Evolutionary conservation across 495 filamentous ascomycete genomes (phyloP).

Genomic region (Cercophora scortea): DNA sequence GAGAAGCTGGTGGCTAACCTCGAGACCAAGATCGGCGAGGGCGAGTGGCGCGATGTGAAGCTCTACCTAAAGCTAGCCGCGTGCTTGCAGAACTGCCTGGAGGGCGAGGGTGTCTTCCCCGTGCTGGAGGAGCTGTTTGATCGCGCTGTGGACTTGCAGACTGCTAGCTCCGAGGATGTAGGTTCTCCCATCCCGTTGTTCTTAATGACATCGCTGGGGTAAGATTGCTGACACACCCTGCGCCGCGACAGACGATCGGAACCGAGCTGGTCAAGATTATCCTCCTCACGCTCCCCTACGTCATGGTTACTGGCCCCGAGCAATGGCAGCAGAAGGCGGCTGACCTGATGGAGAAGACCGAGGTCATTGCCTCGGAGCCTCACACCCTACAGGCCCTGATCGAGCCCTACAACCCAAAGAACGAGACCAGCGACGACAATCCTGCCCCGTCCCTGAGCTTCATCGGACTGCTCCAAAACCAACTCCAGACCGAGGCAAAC

Average conservation of each 20-base stretch:
- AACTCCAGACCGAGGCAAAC: conserved; percentile 64
- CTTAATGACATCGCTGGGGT: not conserved
- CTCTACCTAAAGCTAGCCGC: conserved; percentile 80
- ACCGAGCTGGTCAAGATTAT: conserved; percentile 93
- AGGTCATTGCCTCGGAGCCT: conserved; percentile 78
- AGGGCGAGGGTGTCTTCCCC: conserved; percentile 79
- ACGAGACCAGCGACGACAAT: conserved; percentile 32
- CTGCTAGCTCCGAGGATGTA: conserved; percentile 82
- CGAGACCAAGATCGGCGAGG: conserved; percentile 56
- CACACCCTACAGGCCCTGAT: conserved; percentile 76
- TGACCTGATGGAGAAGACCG: conserved; percentile 82
- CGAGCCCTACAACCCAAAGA: conserved; percentile 65
- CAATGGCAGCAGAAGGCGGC: conserved; percentile 60
- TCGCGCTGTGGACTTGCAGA: conserved; percentile 81
- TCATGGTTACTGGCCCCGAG: conserved; percentile 63
- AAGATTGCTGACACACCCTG: conserved; percentile 7
- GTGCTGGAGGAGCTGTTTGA: conserved; percentile 78
- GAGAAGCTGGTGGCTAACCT: conserved; percentile 46
- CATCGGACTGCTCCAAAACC: conserved; percentile 77
- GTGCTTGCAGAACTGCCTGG: conserved; percentile 68
- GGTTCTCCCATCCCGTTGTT: conserved; percentile 22
- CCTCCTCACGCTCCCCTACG: conserved; percentile 84
- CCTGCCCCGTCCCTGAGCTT: conserved; percentile 46
- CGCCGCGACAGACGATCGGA: conserved; percentile 53
- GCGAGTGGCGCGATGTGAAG: conserved; percentile 87